Conservation (phyloP, 1,284 basidiomycete genomes). For the Papiliotrema laurentii region DNA sequence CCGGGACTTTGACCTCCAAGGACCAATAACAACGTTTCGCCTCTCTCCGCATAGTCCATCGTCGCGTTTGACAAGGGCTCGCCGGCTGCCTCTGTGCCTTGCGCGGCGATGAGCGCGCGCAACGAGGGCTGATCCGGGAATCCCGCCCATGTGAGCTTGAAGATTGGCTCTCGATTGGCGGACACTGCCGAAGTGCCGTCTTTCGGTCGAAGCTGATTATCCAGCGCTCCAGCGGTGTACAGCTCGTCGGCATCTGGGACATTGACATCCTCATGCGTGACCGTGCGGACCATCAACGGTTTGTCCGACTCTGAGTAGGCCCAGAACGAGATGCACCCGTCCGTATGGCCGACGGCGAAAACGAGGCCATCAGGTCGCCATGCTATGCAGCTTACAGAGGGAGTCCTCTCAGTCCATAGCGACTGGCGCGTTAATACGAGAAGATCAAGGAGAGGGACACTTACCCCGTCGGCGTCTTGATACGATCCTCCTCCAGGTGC, state of each 20-base stretch:
- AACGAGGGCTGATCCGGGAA: constrained; percentile 55
- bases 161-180: constrained; percentile 68
- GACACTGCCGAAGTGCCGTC: constrained; percentile 15
- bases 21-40: constrained; percentile 67
- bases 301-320: constrained; percentile 72
- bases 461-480: constrained; percentile 36
- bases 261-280: constrained; percentile 54
- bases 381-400: constrained; percentile 66
- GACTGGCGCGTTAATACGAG: constrained; percentile 49
- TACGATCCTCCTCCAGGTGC: constrained; percentile 74
- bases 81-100: constrained; percentile 20
- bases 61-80: constrained; percentile 39
- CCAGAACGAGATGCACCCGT: constrained; percentile 86
- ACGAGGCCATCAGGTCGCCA: constrained; percentile 57
- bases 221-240: constrained; percentile 44
- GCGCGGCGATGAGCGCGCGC: constrained; percentile 31
- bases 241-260: constrained; percentile 48
- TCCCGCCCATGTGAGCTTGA: constrained; percentile 79
- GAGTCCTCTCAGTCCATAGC: constrained; percentile 65
- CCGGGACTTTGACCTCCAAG: constrained; percentile 65
- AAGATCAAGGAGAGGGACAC: not conserved
- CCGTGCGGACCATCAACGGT: constrained; percentile 71
- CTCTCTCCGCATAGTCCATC: constrained; percentile 51
- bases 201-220: constrained; percentile 35
- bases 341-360: constrained; percentile 59